phyloP scores from a whole-genome alignment of 768 basidiomycete genomes.

The Trametes gibbosa region DNA sequence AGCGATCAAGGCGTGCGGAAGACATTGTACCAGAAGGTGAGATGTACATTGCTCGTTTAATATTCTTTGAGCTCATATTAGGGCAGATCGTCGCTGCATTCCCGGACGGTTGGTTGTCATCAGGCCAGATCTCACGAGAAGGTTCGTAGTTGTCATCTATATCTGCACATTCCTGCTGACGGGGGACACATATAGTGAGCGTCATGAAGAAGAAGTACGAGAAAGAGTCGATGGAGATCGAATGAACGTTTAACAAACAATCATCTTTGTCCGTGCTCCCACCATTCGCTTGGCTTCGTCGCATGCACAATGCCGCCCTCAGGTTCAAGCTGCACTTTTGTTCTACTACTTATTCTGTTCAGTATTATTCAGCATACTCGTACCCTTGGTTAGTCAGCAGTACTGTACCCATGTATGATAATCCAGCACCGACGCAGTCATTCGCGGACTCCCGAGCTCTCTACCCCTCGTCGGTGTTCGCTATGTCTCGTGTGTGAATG shows the following conservation, averaged over 20 bases:
- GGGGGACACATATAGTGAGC: conserved; percentile 50
- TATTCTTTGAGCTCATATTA: neutral
- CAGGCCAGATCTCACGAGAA: conserved; percentile 84
- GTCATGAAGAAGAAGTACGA: conserved; percentile 82
- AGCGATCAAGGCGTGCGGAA: conserved; percentile 83
- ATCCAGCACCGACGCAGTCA: neutral
- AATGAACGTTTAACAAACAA: conserved; percentile 27
- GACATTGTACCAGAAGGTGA: conserved; percentile 73
- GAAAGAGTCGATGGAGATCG: conserved; percentile 66
- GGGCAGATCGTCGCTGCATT: conserved; percentile 72
- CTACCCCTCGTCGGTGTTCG: too few species aligned
- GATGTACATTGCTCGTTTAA: conserved; percentile 10
- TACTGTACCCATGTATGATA: conserved; percentile 19
- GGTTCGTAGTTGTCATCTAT: conserved; percentile 44
- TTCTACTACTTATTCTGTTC: conserved; percentile 14
- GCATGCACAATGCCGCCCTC: neutral
- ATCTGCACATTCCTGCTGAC: neutral
- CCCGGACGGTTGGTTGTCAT: conserved; percentile 82
- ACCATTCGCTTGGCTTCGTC: neutral
- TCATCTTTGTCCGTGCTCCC: neutral
- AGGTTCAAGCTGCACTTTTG: neutral
- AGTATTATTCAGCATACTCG: conserved; percentile 15
- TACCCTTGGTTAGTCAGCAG: conserved; percentile 14
- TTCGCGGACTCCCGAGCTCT: too few species aligned
- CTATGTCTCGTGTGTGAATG: too few species aligned